These are phyloP conservation scores for Prunus mira DNA, from an alignment of 306 rosid species.

Conservation along the genomic window DNA sequence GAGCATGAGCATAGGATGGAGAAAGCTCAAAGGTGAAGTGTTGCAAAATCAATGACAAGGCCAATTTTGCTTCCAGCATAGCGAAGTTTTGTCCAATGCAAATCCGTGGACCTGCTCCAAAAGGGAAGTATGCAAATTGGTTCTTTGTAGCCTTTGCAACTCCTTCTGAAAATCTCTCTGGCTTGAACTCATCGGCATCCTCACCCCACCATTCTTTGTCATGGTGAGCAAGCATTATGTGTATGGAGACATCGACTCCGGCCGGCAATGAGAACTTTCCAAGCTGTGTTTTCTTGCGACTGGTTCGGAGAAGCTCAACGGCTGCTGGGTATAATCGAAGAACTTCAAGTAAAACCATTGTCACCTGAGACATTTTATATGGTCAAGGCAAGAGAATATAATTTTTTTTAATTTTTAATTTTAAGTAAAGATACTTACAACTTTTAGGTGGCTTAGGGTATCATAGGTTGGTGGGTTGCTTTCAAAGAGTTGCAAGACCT, in stretches of 20 bases:
- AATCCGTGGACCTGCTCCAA: constrained; percentile 40
- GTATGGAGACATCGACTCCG: background rate
- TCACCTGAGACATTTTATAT: constrained; percentile 25
- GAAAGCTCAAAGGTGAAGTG: background rate
- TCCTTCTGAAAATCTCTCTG: constrained; percentile 40
- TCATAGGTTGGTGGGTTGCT: constrained; percentile 27
- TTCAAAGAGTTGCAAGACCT: constrained; percentile 32
- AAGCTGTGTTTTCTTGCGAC: constrained; percentile 19
- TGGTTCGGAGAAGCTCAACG: background rate
- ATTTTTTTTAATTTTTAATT: no score
- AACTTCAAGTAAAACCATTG: constrained; percentile 64
- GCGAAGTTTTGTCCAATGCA: constrained; percentile 50
- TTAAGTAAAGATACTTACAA: constrained; percentile 24
- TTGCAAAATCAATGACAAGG: constrained; percentile 29
- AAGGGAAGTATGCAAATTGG: constrained; percentile 27
- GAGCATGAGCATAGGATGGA: constrained; percentile 43
- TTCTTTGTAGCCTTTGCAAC: constrained; percentile 29
- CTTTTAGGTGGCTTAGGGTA: constrained; percentile 33
- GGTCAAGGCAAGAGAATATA: no score
- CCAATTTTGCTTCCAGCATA: constrained; percentile 40
- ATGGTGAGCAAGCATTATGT: constrained; percentile 14
- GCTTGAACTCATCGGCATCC: constrained; percentile 40
- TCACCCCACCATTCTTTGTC: constrained; percentile 42
- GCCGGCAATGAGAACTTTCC: constrained; percentile 34
- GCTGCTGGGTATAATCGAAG: constrained; percentile 52